A percentile compares a stretch with the other conserved stretches of the same genome.
Conservation (phyloP, 2,329 filamentous ascomycete genomes). For the Stagonosporopsis chrysanthemi region DNA sequence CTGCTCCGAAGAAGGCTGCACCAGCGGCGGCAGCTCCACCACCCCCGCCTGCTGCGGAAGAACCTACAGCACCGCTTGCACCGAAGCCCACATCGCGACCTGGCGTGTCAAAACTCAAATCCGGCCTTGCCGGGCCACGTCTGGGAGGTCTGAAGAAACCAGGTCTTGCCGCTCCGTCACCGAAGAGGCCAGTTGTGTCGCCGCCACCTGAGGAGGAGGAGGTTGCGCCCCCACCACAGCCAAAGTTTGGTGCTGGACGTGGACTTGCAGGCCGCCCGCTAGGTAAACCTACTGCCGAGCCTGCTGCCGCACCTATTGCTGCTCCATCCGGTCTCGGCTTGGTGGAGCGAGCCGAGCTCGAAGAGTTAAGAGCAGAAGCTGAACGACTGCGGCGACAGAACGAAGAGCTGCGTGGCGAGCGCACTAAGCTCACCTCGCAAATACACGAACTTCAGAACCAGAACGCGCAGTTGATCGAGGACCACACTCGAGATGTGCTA, state of each 20-base stretch:
- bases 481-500: slow-evolving; percentile 92
- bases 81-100: slow-evolving; percentile 66
- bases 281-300: slow-evolving; percentile 82
- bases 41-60: slow-evolving; percentile 48
- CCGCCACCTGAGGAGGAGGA: slow-evolving; percentile 57
- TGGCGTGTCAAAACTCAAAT: slow-evolving; percentile 52
- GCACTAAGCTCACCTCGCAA: slow-evolving; percentile 81
- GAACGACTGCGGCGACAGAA: slow-evolving; percentile 77
- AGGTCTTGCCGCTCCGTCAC: slow-evolving; percentile 49
- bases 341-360: slow-evolving; percentile 89
- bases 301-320: slow-evolving; percentile 54
- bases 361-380: slow-evolving; percentile 84
- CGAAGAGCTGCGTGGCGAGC: slow-evolving; percentile 83
- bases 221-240: slow-evolving; percentile 54
- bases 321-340: slow-evolving; percentile 71
- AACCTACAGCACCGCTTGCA: slow-evolving; percentile 62
- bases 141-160: slow-evolving; percentile 54
- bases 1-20: slow-evolving; percentile 61
- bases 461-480: slow-evolving; percentile 95
- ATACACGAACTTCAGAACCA: slow-evolving; percentile 95
- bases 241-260: slow-evolving; percentile 69
- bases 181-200: slow-evolving; percentile 54
- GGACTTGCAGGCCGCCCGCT: slow-evolving; percentile 87
- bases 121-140: slow-evolving; percentile 46
- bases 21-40: slow-evolving; percentile 49